phyloP scores from a whole-genome alignment of 208 protist genomes.

The Entamoeba nuttalli region DNA sequence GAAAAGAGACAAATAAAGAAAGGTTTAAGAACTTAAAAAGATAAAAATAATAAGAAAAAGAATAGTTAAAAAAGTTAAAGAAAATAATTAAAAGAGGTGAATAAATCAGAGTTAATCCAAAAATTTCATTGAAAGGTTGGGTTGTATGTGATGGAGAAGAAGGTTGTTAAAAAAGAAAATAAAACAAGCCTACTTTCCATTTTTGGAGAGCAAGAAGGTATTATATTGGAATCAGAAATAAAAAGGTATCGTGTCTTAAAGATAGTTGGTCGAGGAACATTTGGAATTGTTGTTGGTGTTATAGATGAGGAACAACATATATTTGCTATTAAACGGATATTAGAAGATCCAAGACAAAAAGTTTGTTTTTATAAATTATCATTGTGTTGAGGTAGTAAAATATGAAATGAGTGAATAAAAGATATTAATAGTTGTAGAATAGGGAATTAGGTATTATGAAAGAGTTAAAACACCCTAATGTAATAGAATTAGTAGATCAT shows the following conservation, averaged over 20 bases:
- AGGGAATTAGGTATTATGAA: background rate
- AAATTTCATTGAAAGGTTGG: background rate
- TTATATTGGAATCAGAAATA: background rate
- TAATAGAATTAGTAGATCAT: background rate
- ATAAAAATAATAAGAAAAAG: background rate
- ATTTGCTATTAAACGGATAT: background rate
- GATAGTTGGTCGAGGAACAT: background rate
- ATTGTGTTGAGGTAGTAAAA: too few species aligned
- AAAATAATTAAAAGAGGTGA: background rate
- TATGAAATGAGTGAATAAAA: too few species aligned
- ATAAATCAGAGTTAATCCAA: background rate
- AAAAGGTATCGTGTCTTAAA: background rate
- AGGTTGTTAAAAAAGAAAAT: background rate
- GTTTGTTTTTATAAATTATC: too few species aligned
- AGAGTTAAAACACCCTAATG: background rate
- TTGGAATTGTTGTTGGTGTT: background rate
- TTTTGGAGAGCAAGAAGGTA: background rate
- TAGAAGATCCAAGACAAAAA: background rate
- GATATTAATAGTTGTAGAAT: background rate
- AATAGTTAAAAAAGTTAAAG: background rate
- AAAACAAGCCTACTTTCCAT: background rate
- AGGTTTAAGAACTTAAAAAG: background rate
- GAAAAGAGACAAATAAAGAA: background rate
- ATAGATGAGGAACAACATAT: background rate
- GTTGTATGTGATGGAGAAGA: background rate